Evolutionary conservation across 2,329 filamentous ascomycete species (phyloP), one percentile per base, ranked within the genome.

Genomic region (Fusarium concolor): DNA sequence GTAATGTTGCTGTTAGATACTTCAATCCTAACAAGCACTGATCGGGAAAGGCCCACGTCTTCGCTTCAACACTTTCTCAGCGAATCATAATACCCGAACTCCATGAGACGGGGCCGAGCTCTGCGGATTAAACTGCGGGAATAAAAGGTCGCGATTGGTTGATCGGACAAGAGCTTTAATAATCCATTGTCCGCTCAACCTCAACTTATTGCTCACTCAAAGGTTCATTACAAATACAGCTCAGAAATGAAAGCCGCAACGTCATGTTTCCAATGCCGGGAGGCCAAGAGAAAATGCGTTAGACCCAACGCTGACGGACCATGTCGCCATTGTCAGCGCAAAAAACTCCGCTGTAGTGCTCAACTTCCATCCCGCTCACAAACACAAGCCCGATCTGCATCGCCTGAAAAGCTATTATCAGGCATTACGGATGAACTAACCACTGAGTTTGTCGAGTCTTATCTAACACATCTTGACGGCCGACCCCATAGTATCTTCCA

Each of bases 401-500:
- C 22, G 22, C 22, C 6, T 10, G 6, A 22, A 1, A 10, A 14
- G 4, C 17, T 6, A 1, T 1, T 31, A 6, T 4, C 22, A 10
- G 18, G 6, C 0, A 6, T 56, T 8, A 47, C 51, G 1, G 17
- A 15, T 17, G 37, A 49, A 6, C 11, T 39, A 15, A 12, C 38
- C 26, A 2, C 35, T 8, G 26, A 45, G 31, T 58, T 45, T 10
- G 52, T 56, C 2, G 57, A 56, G 29, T 37, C 22, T 15, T 60
- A 60, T n/a, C 29, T 60, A 5, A 26, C 5, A 2, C n/a, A 38
- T 22, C 37, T 60, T 1, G 51, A 60, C 1, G 52, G 52, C 6
- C 22, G 24, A 10, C 24, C 51, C 3, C 52, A 60, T n/a, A 60
- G 57, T 15, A 49, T 60, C 10, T 60, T 60, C 1, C 52, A 60